phyloP scores from a whole-genome alignment of 805 yeast genomes.

The Starmerella riodocensis region DNA sequence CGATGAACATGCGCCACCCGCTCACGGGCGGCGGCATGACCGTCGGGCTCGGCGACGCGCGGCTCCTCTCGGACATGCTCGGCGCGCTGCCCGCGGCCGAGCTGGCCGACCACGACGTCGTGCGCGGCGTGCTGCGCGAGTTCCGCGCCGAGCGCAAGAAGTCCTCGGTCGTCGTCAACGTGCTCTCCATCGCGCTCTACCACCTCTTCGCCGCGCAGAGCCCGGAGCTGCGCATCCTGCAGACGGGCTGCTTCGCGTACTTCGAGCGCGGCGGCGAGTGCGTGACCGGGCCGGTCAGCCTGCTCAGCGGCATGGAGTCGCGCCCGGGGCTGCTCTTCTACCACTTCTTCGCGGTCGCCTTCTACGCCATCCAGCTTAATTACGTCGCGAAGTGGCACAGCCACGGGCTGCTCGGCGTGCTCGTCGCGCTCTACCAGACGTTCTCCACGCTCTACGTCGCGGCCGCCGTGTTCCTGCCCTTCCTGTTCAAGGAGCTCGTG shows the following conservation, averaged over 20 bases:
- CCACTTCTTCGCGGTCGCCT: conserved; percentile 84
- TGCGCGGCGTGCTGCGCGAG: conserved; percentile 43
- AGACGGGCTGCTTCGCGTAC: conserved; percentile 78
- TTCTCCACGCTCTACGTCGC: conserved; percentile 62
- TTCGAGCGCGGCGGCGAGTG: conserved; percentile 76
- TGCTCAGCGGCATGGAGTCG: conserved; percentile 71
- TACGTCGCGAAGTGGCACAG: conserved; percentile 34
- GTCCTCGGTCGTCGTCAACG: conserved; percentile 74
- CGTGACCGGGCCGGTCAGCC: conserved; percentile 63
- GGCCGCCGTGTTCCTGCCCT: conserved; percentile 65
- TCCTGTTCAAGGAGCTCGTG: conserved; percentile 32
- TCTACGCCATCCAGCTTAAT: conserved; percentile 64
- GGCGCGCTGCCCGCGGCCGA: conserved; percentile 38
- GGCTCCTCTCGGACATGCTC: conserved; percentile 49
- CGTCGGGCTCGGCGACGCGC: conserved; percentile 82
- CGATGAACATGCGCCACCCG: conserved; percentile 95
- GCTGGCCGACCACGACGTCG: conserved; percentile 43
- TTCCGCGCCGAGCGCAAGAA: conserved; percentile 71
- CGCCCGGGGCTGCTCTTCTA: conserved; percentile 59
- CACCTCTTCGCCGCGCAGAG: conserved; percentile 80
- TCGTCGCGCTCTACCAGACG: conserved; percentile 57
- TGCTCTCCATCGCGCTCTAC: conserved; percentile 80
- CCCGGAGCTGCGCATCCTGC: conserved; percentile 51
- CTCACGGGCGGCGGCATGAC: conserved; percentile 99
- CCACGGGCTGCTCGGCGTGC: conserved; percentile 49